Evolutionary conservation across 495 filamentous ascomycete species (phyloP), one percentile per base, ranked within the genome.

Genomic region (Xylaria grammica): DNA sequence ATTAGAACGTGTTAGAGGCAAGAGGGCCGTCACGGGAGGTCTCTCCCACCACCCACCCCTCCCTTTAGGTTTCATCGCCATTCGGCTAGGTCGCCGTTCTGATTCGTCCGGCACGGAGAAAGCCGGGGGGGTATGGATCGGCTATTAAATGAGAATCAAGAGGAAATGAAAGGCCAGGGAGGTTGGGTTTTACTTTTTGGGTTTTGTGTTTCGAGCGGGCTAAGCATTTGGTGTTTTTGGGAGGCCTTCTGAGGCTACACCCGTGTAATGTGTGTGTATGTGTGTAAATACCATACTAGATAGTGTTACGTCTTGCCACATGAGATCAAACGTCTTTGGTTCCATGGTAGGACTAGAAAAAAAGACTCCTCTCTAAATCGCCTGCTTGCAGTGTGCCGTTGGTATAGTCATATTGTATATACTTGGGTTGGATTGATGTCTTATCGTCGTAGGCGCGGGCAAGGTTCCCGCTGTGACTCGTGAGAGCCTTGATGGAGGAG

Each of bases 201-300:
- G 24, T 7, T 30, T 27, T 57, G 26, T 44, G 29, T 59, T 59
- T 59, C 29, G 19, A 57, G 54, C 26, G 56, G 29, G 56, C 15
- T 48, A 59, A 24, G 20, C 45, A 48, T 42, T 42, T 42, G 5
- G 5, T 42, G 8, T 42, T 42, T 48, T 24, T 48, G 29, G 42
- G 19, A 13, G 27, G 15, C 1, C 34, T 30, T 29, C 7, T 11
- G 7, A 42, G 40, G 42, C 42, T 34, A 46, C 42, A 22, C n/a
- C 22, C n/a, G 53, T 56, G 53, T 40, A 56, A 56, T 56, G 34
- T 40, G 22, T 56, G 32, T n/a, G n/a, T n/a, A n/a, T n/a, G n/a
- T n/a, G n/a, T n/a, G n/a, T 42, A 42, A 15, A 42, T 36, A 36
- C 6, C 17, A 45, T 45, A 58, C 17, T 58, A 58, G 54, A 45